These are phyloP conservation scores for Ophiostoma sp. DNA, from an alignment of 2,329 filamentous ascomycete species.

Conservation along the genomic window DNA sequence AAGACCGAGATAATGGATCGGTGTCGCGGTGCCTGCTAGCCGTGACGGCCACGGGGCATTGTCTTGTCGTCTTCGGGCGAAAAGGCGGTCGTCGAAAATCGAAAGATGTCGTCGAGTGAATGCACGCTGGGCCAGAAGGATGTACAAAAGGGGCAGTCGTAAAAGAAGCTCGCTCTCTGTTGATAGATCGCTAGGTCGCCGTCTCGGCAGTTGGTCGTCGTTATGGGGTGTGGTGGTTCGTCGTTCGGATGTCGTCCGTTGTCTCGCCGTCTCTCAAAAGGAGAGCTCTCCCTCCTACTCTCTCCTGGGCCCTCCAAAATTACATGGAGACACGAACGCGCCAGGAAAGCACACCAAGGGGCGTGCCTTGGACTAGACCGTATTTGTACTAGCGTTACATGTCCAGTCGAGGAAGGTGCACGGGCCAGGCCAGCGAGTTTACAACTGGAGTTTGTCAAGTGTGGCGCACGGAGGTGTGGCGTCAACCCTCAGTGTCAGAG, in stretches of 20 bases:
- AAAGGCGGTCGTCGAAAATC: background rate
- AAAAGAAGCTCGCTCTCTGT: background rate
- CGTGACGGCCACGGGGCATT: conserved; percentile 27
- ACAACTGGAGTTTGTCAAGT: background rate
- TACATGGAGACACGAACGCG: conserved; percentile 25
- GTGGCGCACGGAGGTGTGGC: conserved; percentile 13
- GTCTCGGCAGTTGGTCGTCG: conserved; percentile 8
- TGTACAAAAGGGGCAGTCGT: no score
- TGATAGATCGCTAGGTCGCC: background rate
- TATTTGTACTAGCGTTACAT: background rate
- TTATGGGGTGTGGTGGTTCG: background rate
- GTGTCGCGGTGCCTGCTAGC: conserved; percentile 21
- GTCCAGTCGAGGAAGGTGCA: background rate
- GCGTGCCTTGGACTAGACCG: conserved; percentile 24
- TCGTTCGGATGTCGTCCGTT: conserved; percentile 11
- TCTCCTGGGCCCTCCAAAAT: conserved; percentile 14
- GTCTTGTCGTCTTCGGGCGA: conserved; percentile 1
- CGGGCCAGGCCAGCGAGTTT: background rate
- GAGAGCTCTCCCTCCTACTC: background rate
- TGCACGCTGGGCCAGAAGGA: background rate
- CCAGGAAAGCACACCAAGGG: conserved; percentile 20
- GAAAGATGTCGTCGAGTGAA: background rate
- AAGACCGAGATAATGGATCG: background rate
- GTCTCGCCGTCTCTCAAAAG: conserved; percentile 17
- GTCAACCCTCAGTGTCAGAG: background rate